These are phyloP conservation scores for Nannochloris sp. DNA, from an alignment of 139 green algal genomes.

Conservation along the genomic window DNA sequence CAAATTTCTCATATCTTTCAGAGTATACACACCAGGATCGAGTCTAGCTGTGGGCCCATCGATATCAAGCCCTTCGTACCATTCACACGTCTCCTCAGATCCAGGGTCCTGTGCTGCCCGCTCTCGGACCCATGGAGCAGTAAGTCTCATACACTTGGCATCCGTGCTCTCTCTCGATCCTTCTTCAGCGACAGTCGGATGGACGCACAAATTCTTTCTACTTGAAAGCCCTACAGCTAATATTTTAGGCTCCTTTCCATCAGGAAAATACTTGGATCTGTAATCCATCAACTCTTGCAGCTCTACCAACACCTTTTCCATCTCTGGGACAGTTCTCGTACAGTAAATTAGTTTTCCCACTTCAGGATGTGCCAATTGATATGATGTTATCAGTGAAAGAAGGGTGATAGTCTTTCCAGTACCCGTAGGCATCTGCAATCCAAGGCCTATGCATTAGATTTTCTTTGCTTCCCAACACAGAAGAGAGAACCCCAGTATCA, in stretches of 20 bases:
- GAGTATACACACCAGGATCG: slow-evolving; percentile 64
- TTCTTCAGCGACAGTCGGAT: slow-evolving; percentile 74
- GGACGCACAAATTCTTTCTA: slow-evolving; percentile 96
- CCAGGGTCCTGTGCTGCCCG: slow-evolving; percentile 23
- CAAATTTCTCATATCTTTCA: slow-evolving; percentile 73
- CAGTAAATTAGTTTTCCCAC: slow-evolving; percentile 98
- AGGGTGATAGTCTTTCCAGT: slow-evolving; percentile 99
- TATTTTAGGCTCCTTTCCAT: slow-evolving; percentile 45
- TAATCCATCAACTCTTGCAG: slow-evolving; percentile 81
- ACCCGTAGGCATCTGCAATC: slow-evolving; percentile 92
- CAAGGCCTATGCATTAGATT: background rate
- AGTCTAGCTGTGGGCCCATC: slow-evolving; percentile 48
- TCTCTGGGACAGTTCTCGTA: slow-evolving; percentile 98
- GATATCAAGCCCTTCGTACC: slow-evolving; percentile 78
- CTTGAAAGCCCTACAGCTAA: slow-evolving; percentile 87
- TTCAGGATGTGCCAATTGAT: slow-evolving; percentile 90
- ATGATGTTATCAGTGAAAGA: slow-evolving; percentile 95
- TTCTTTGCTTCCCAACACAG: background rate
- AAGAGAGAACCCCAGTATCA: background rate
- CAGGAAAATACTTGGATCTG: slow-evolving; percentile 47
- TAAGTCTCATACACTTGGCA: slow-evolving; percentile 81
- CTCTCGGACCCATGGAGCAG: slow-evolving; percentile 89
- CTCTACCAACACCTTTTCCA: slow-evolving; percentile 95
- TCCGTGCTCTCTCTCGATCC: slow-evolving; percentile 88
- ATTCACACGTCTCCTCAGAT: slow-evolving; percentile 60